Evolutionary conservation across 352 stramenopile genomes (phyloP).

Genomic region (Phytophthora europaea): DNA sequence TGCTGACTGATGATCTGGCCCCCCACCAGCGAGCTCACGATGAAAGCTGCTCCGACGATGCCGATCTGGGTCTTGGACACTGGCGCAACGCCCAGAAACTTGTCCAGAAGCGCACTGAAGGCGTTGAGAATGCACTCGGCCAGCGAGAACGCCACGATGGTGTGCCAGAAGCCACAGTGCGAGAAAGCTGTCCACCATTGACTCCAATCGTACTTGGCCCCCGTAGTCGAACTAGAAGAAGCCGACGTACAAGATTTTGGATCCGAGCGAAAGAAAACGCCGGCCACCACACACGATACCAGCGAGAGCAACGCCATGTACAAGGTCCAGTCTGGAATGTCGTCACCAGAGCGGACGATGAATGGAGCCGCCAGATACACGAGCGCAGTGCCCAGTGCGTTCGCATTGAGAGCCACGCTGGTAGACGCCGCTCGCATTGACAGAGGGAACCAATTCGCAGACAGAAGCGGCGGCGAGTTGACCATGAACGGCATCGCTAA

Average conservation of each 20-base stretch:
- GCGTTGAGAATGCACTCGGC: conserved; percentile 76
- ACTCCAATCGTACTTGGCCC: conserved; percentile 23
- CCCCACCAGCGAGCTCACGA: conserved; percentile 72
- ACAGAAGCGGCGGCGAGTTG: conserved; percentile 75
- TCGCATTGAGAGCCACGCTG: conserved; percentile 79
- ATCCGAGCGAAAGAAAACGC: conserved; percentile 52
- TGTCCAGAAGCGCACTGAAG: conserved; percentile 69
- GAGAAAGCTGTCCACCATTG: conserved; percentile 58
- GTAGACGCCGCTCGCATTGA: conserved; percentile 72
- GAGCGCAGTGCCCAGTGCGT: conserved; percentile 67
- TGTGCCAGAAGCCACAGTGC: conserved; percentile 68
- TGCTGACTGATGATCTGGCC: conserved; percentile 68
- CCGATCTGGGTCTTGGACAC: conserved; percentile 70
- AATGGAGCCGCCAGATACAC: conserved; percentile 65
- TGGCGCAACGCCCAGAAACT: conserved; percentile 59
- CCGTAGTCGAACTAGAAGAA: neutral
- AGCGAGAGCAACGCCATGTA: conserved; percentile 37
- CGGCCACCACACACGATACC: conserved; percentile 29
- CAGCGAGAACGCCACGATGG: conserved; percentile 64
- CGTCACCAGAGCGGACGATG: conserved; percentile 46
- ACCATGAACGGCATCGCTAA: conserved; percentile 86
- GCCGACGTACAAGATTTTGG: conserved; percentile 16
- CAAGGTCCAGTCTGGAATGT: conserved; percentile 56
- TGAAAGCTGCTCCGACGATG: conserved; percentile 72
- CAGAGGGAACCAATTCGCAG: conserved; percentile 77